Base-by-base conservation (phyloP, 169 alveolate genomes). In the Perkinsus marinus region DNA sequence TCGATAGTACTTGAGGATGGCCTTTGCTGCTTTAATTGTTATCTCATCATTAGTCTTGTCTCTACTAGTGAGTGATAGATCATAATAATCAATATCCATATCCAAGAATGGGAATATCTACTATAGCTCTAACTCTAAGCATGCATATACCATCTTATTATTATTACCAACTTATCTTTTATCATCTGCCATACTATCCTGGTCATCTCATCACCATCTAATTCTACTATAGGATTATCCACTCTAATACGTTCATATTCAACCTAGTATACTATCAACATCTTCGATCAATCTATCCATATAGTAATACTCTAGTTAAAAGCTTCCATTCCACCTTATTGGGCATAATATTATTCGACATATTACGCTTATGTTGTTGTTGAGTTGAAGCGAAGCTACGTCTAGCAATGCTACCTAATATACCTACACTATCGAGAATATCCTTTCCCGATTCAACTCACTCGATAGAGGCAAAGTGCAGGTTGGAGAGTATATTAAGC, bases 201-300 rank as follows among this genome's bases (percentile, higher is more conserved):
- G 39, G 99, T 96, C 98, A 97, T 97, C 92, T 97, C 99, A 93
- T 97, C 99, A 39, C 99, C 99, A 92, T 97, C 99, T 39, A 97
- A 92, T 91, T 97, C 98, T 19, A 96, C 98, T 46, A 97, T 94
- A 36, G 99, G 98, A 68, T 96, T 96, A n/a, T 90, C 92, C 34
- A 96, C 98, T 17, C 91, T 94, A 91, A 97, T 96, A 57, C 79
- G 79, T 57, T 57, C 79, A 57, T 57, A 57, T 30, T 57, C 34
- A 2, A 57, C 79, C 79, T 57, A 57, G 0, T 57, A 57, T 2
- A 57, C 7, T 57, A 16, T 13, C 22, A 16, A 57, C 22, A 57
- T 16, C 26, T 6, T 57, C 26, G 34, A 13, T 16, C 22, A 57
- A 41, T 3, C 3, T 10, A 6, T 10, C 46, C 10, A 10, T 41